phyloP scores from a whole-genome alignment of 257 asterid genomes.

The Pogostemon cablin region DNA sequence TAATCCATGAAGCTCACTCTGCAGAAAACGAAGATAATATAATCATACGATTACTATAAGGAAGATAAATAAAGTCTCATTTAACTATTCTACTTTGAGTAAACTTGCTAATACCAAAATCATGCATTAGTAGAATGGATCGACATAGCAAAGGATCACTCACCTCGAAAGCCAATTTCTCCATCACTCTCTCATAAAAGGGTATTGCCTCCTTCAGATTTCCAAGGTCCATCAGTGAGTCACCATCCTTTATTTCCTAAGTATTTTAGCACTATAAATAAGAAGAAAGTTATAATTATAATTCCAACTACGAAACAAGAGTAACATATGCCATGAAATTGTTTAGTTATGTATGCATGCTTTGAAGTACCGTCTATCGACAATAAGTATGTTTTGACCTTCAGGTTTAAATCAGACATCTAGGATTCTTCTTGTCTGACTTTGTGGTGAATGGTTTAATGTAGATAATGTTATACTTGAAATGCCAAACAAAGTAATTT shows the following conservation, averaged over 20 bases:
- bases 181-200: constrained; percentile 74
- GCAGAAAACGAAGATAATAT: constrained; percentile 26
- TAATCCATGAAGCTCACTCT: constrained; percentile 86
- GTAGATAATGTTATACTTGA: too few relatives aligned
- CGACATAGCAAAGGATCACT: constrained; percentile 26
- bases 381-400: too few relatives aligned
- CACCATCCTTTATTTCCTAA: constrained; percentile 82
- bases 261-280: constrained; percentile 68
- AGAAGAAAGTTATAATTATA: constrained; percentile 54
- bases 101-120: too few relatives aligned
- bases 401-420: too few relatives aligned
- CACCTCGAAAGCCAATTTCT: constrained; percentile 73
- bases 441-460: too few relatives aligned
- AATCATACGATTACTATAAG: too few relatives aligned
- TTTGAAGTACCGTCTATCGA: background rate
- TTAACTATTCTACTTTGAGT: too few relatives aligned
- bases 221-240: constrained; percentile 84
- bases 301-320: constrained; percentile 26
- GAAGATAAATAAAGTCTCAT: too few relatives aligned
- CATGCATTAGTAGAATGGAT: too few relatives aligned
- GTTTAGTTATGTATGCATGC: background rate
- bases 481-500: too few relatives aligned
- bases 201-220: constrained; percentile 75
- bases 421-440: too few relatives aligned
- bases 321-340: background rate